Percentiles rank a stretch among this genome's conserved stretches.
Evolutionary conservation across 495 filamentous ascomycete genomes (phyloP).

Genomic region (Monascus purpureus): DNA sequence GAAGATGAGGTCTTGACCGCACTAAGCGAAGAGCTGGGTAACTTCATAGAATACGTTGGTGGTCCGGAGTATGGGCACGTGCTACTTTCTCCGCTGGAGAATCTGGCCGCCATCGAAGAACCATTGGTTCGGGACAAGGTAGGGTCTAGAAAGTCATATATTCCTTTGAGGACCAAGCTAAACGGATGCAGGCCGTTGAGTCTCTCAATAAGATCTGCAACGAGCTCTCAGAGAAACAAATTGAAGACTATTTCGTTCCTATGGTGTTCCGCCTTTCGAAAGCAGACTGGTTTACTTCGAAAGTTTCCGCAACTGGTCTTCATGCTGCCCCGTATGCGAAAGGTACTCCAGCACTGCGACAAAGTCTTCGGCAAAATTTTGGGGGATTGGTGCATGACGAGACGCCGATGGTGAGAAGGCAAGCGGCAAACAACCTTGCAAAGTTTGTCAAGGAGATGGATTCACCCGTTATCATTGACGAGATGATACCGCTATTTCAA

Average conservation of each 20-base stretch:
- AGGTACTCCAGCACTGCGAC: conserved; percentile 69
- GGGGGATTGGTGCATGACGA: conserved; percentile 90
- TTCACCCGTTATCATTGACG: conserved; percentile 75
- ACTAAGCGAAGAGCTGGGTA: conserved; percentile 87
- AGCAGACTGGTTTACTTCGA: conserved; percentile 99
- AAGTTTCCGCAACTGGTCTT: conserved; percentile 92
- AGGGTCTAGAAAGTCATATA: too few relatives aligned
- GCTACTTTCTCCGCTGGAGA: conserved; percentile 91
- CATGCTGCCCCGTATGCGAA: conserved; percentile 87
- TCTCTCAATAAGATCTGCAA: conserved; percentile 97
- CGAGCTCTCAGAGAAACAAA: conserved; percentile 75
- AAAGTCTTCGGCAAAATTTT: conserved; percentile 80
- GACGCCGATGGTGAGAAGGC: conserved; percentile 95
- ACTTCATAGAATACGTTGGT: conserved; percentile 94
- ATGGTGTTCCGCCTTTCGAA: conserved; percentile 89
- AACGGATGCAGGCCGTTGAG: conserved; percentile 96
- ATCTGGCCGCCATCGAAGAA: conserved; percentile 95
- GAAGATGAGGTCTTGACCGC: conserved; percentile 97
- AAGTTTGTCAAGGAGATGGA: conserved; percentile 98
- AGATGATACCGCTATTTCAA: conserved; percentile 98
- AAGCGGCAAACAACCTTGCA: conserved; percentile 87
- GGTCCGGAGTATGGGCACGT: conserved; percentile 90
- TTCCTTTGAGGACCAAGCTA: too few relatives aligned
- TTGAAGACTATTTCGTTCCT: conserved; percentile 94
- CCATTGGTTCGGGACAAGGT: conserved; percentile 96